These are phyloP conservation scores for Aethionema arabicum DNA, from an alignment of 345 rosid genomes.

Conservation along the genomic window DNA sequence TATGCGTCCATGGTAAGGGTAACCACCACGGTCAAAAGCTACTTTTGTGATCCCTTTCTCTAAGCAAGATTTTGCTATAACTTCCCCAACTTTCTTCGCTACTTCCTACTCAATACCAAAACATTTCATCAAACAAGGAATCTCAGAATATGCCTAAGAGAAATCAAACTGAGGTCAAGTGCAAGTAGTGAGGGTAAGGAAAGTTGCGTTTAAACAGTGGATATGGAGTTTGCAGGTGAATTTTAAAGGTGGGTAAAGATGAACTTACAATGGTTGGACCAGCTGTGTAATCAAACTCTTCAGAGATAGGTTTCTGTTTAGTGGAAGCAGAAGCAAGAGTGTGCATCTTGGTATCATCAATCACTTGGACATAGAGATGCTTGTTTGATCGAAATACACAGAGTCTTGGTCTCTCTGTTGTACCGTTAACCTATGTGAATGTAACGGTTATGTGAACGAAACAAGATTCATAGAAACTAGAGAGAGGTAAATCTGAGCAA, in stretches of 20 bases:
- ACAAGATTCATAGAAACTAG: background rate
- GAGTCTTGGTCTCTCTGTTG: slow-evolving; percentile 83
- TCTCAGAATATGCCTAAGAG: too few species aligned
- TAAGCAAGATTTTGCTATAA: slow-evolving; percentile 74
- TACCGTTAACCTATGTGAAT: slow-evolving; percentile 62
- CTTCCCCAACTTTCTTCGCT: slow-evolving; percentile 83
- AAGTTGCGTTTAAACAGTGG: too few species aligned
- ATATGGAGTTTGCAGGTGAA: background rate
- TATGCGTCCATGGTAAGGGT: slow-evolving; percentile 87
- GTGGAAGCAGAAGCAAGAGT: slow-evolving; percentile 92
- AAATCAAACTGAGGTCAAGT: too few species aligned
- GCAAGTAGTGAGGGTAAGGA: too few species aligned
- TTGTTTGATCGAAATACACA: slow-evolving; percentile 87
- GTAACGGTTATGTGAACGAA: background rate
- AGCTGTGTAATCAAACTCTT: slow-evolving; percentile 58
- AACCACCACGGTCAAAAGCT: slow-evolving; percentile 91
- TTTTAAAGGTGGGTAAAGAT: background rate
- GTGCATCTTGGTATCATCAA: slow-evolving; percentile 97
- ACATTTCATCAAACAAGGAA: background rate
- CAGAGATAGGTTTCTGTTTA: slow-evolving; percentile 65
- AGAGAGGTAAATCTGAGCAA: background rate
- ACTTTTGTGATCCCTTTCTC: slow-evolving; percentile 91
- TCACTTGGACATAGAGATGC: slow-evolving; percentile 87
- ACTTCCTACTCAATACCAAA: slow-evolving; percentile 63
- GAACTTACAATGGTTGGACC: slow-evolving; percentile 83